Evolutionary conservation across 352 stramenopile species (phyloP).

Genomic region (Pythium aristosporum): DNA sequence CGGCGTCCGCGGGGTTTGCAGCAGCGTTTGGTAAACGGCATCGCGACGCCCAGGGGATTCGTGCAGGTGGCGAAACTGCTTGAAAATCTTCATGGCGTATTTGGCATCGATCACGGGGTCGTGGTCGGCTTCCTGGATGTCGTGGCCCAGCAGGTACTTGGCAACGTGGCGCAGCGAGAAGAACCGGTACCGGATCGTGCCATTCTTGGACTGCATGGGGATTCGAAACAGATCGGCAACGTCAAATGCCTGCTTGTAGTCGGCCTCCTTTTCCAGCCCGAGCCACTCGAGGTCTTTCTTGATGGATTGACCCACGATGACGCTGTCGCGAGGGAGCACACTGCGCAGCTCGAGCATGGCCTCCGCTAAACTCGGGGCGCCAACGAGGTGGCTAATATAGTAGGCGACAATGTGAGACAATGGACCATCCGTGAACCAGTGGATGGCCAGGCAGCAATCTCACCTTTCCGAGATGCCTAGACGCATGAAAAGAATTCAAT

Average conservation of each 20-base stretch:
- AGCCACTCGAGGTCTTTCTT: conserved; percentile 93
- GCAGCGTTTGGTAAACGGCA: conserved; percentile 75
- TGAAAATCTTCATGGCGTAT: conserved; percentile 90
- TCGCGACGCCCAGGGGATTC: conserved; percentile 72
- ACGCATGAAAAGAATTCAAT: not conserved
- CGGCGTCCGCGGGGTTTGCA: conserved; percentile 80
- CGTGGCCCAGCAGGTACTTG: conserved; percentile 76
- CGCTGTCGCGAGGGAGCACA: conserved; percentile 73
- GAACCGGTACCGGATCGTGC: conserved; percentile 77
- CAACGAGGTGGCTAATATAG: conserved; percentile 50
- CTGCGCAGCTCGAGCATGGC: conserved; percentile 73
- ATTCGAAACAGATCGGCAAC: conserved; percentile 84
- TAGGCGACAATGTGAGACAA: not conserved
- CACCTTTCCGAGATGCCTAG: conserved; percentile 74
- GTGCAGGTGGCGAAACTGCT: conserved; percentile 81
- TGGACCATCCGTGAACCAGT: not conserved
- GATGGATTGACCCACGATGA: conserved; percentile 92
- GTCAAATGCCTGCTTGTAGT: conserved; percentile 88
- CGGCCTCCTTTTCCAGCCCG: conserved; percentile 66
- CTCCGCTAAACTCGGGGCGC: conserved; percentile 65
- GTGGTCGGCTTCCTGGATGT: conserved; percentile 85
- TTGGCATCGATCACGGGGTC: conserved; percentile 84
- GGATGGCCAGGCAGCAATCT: conserved; percentile 2
- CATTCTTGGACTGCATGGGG: conserved; percentile 69
- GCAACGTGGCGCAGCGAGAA: conserved; percentile 84